Percentiles rank a stretch among this genome's conserved stretches.
Conservation (phyloP, 495 filamentous ascomycete genomes). For the Penicillium mononematosum region DNA sequence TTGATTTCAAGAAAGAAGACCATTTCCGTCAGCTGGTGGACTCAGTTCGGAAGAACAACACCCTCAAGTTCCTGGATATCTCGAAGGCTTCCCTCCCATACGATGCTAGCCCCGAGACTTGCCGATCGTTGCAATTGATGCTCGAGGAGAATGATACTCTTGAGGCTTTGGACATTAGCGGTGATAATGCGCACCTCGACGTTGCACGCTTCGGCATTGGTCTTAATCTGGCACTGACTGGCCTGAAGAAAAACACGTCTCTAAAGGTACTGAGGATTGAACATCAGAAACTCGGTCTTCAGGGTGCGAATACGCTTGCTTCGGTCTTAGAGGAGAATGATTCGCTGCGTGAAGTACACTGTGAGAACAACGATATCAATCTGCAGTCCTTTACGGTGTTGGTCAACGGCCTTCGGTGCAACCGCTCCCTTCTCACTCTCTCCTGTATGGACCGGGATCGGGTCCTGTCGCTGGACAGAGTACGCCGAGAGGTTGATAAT, state of each 20-base stretch:
- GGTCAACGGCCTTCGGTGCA: constrained; percentile 68
- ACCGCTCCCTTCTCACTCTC: constrained; percentile 62
- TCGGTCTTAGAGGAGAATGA: constrained; percentile 70
- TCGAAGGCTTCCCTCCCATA: constrained; percentile 83
- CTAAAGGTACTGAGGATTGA: constrained; percentile 76
- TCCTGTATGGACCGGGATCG: constrained; percentile 66
- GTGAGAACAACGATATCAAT: constrained; percentile 77
- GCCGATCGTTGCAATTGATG: constrained; percentile 67
- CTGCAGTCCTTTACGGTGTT: constrained; percentile 75
- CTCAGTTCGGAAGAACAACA: constrained; percentile 69
- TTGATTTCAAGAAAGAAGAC: constrained; percentile 77
- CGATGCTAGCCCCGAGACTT: constrained; percentile 72
- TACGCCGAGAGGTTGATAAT: constrained; percentile 58
- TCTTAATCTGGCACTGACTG: constrained; percentile 72
- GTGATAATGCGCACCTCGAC: constrained; percentile 85
- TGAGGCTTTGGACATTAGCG: constrained; percentile 79
- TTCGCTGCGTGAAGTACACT: constrained; percentile 65
- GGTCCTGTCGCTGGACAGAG: constrained; percentile 57
- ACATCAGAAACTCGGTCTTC: constrained; percentile 60
- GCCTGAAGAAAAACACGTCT: constrained; percentile 72
- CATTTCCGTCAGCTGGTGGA: constrained; percentile 72
- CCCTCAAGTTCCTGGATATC: constrained; percentile 78
- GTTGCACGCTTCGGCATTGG: constrained; percentile 81
- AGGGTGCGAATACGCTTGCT: constrained; percentile 73
- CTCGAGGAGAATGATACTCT: constrained; percentile 78